Conservation (phyloP, 2,329 filamentous ascomycete species). For the Fusarium euwallaceae region DNA sequence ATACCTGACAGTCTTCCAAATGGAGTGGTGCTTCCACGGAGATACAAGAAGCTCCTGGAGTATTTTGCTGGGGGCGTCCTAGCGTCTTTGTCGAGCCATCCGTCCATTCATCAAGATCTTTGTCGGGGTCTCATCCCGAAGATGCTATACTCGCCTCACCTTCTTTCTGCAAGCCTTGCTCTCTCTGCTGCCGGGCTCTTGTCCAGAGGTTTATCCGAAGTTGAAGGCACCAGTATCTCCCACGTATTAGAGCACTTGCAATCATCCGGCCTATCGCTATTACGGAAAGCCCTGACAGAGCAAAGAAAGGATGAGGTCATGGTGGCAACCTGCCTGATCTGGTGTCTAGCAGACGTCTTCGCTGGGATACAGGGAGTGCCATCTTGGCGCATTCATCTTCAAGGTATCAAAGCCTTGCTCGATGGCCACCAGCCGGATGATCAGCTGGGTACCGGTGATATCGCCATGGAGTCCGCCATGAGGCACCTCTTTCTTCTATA, state of each 20-base stretch:
- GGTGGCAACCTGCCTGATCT: slow-evolving; percentile 47
- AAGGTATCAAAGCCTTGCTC: slow-evolving; percentile 44
- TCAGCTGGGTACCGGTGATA: neutral
- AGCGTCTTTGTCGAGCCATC: slow-evolving; percentile 45
- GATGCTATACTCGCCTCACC: slow-evolving; percentile 45
- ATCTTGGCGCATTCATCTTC: slow-evolving; percentile 44
- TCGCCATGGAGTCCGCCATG: slow-evolving; percentile 34
- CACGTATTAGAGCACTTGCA: slow-evolving; percentile 44
- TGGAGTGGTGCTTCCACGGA: slow-evolving; percentile 34
- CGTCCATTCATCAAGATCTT: slow-evolving; percentile 45
- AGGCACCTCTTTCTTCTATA: slow-evolving; percentile 47
- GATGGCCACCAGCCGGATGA: slow-evolving; percentile 10
- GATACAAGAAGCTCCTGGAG: slow-evolving; percentile 40
- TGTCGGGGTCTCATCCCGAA: slow-evolving; percentile 43
- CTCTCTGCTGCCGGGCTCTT: slow-evolving; percentile 44
- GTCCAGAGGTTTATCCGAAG: slow-evolving; percentile 39
- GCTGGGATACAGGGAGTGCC: slow-evolving; percentile 38
- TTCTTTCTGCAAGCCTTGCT: slow-evolving; percentile 45
- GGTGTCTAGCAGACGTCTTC: slow-evolving; percentile 48
- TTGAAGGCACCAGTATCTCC: slow-evolving; percentile 40
- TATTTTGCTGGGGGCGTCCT: slow-evolving; percentile 46
- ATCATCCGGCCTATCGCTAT: slow-evolving; percentile 39
- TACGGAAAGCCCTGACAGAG: slow-evolving; percentile 37
- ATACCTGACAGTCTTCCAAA: slow-evolving; percentile 43
- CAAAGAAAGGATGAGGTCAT: slow-evolving; percentile 42